phyloP scores from a whole-genome alignment of 2,329 filamentous ascomycete genomes.

The Ciborinia camelliae region DNA sequence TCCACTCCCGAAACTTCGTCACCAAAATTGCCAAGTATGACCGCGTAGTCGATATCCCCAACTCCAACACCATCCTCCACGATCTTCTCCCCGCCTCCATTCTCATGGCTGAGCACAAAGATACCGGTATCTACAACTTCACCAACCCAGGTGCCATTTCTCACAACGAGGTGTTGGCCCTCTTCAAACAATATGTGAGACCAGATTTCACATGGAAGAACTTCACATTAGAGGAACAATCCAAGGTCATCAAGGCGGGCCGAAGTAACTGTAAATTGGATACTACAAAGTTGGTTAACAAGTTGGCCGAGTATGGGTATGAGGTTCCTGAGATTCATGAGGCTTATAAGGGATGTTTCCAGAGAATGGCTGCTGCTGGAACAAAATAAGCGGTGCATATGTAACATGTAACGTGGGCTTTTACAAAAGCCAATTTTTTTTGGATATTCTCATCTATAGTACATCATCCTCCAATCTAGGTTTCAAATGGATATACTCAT shows the following conservation, averaged over 20 bases:
- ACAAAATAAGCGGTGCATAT: conserved; percentile 42
- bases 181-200: conserved; percentile 62
- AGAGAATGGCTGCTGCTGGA: conserved; percentile 58
- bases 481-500: background rate
- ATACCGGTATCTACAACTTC: conserved; percentile 66
- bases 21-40: conserved; percentile 66
- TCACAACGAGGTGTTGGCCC: conserved; percentile 63
- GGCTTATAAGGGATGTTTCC: conserved; percentile 60
- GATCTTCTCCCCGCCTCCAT: conserved; percentile 62
- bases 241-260: conserved; percentile 64
- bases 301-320: conserved; percentile 57
- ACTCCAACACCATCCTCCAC: conserved; percentile 64
- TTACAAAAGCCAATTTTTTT: conserved; percentile 21
- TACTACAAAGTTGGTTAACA: conserved; percentile 56
- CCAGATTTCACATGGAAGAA: conserved; percentile 61
- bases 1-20: conserved; percentile 64
- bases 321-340: conserved; percentile 59
- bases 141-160: conserved; percentile 68
- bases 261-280: conserved; percentile 65
- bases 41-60: conserved; percentile 63
- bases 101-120: conserved; percentile 56
- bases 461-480: background rate
- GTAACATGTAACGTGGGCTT: background rate
- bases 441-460: conserved; percentile 5
- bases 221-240: conserved; percentile 63